Conservation (phyloP, 2,329 filamentous ascomycete species). For the Colletotrichum sansevieriae region DNA sequence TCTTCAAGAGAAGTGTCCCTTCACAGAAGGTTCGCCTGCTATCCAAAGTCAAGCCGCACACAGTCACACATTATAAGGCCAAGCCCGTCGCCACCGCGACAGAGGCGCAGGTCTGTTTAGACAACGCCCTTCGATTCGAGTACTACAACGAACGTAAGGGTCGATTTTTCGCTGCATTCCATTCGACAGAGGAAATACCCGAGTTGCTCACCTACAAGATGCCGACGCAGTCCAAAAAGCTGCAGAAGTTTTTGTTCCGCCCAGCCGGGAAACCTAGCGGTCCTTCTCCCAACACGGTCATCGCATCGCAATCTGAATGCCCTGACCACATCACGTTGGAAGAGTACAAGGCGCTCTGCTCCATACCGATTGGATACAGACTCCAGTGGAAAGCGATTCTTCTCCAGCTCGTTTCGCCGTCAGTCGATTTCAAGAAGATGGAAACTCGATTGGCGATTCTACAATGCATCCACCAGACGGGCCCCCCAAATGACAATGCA, state of each 20-base stretch:
- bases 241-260: slow-evolving; percentile 57
- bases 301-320: slow-evolving; percentile 63
- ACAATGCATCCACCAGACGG: slow-evolving; percentile 64
- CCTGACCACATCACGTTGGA: slow-evolving; percentile 62
- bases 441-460: slow-evolving; percentile 62
- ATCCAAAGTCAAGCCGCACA: slow-evolving; percentile 54
- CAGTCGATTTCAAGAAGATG: slow-evolving; percentile 63
- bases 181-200: slow-evolving; percentile 44
- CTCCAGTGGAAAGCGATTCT: slow-evolving; percentile 71
- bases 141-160: slow-evolving; percentile 51
- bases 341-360: slow-evolving; percentile 67
- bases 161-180: slow-evolving; percentile 41
- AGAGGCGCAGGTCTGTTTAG: slow-evolving; percentile 56
- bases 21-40: slow-evolving; percentile 46
- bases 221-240: background rate
- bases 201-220: slow-evolving; percentile 57
- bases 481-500: slow-evolving; percentile 46
- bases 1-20: background rate
- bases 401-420: slow-evolving; percentile 60
- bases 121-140: slow-evolving; percentile 58
- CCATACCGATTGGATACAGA: slow-evolving; percentile 59
- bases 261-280: slow-evolving; percentile 46
- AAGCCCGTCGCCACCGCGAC: slow-evolving; percentile 45
- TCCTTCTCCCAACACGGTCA: slow-evolving; percentile 61
- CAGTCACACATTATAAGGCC: slow-evolving; percentile 50